Percentiles rank a stretch among this genome's conserved stretches.
phyloP scores from a whole-genome alignment of 2,329 filamentous ascomycete genomes.

The Xylogone sp. region DNA sequence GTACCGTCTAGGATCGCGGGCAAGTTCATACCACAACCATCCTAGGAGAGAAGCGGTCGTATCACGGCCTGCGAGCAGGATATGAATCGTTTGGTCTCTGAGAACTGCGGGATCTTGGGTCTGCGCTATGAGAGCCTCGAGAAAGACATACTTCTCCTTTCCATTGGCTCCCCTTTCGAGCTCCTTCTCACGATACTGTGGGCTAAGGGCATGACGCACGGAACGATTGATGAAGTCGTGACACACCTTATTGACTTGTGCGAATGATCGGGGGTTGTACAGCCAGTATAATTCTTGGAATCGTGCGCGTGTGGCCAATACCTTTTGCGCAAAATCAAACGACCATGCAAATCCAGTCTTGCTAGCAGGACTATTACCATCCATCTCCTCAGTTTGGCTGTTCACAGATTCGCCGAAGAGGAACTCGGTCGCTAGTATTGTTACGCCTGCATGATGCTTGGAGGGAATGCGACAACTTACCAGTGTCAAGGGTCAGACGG shows the following conservation, averaged over 20 bases:
- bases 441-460: too few relatives aligned
- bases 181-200: constrained; percentile 21
- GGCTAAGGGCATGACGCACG: constrained; percentile 33
- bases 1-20: constrained; percentile 36
- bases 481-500: constrained; percentile 55
- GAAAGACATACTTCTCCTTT: constrained; percentile 41
- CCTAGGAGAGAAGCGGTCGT: constrained; percentile 51
- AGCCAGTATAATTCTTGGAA: constrained; percentile 18
- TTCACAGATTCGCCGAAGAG: constrained; percentile 55
- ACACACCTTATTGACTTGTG: constrained; percentile 17
- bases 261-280: constrained; percentile 27
- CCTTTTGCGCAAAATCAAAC: constrained; percentile 42
- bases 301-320: constrained; percentile 14
- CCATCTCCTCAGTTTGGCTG: constrained; percentile 16
- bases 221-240: constrained; percentile 45
- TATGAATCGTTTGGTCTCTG: constrained; percentile 47
- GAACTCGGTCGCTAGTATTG: constrained; percentile 35
- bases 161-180: constrained; percentile 19
- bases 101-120: constrained; percentile 41
- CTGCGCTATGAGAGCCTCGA: constrained; percentile 50
- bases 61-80: constrained; percentile 56
- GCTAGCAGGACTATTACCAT: neutral
- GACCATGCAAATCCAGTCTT: constrained; percentile 38
- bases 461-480: constrained; percentile 23
- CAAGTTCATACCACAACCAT: constrained; percentile 42